phyloP scores from a whole-genome alignment of 2,329 filamentous ascomycete genomes.

The Diatrype stigma region DNA sequence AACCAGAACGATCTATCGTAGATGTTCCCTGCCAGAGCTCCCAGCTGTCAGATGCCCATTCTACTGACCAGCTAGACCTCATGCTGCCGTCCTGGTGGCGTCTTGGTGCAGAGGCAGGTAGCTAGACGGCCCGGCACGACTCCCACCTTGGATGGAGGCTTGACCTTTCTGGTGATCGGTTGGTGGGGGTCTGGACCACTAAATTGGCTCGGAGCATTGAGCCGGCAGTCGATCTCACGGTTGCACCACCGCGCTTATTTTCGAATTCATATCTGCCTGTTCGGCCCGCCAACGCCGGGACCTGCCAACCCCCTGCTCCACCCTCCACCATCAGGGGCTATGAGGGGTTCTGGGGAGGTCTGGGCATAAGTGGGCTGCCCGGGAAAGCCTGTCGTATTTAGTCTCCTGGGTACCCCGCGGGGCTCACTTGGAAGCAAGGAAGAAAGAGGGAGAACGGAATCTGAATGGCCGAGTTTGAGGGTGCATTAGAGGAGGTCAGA shows the following conservation, averaged over 20 bases:
- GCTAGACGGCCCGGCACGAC: background rate
- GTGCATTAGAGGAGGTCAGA: background rate
- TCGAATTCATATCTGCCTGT: background rate
- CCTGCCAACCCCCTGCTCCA: background rate
- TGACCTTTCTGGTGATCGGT: no score
- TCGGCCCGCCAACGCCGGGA: background rate
- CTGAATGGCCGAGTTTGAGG: constrained; percentile 28
- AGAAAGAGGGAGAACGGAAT: constrained; percentile 24
- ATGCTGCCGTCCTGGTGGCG: no score
- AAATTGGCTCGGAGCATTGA: background rate
- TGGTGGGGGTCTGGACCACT: no score
- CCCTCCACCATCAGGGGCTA: background rate
- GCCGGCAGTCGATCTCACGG: background rate
- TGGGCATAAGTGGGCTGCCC: background rate
- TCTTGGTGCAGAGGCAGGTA: no score
- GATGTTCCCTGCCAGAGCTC: no score
- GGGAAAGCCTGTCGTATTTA: constrained; percentile 9
- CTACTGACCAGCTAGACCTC: no score
- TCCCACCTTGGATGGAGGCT: no score
- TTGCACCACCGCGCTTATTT: background rate
- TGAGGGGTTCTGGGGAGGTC: background rate
- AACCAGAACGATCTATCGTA: background rate
- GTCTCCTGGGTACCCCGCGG: constrained; percentile 29
- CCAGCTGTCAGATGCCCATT: background rate
- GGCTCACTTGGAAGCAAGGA: constrained; percentile 14